phyloP scores from a whole-genome alignment of 768 basidiomycete species.

The Coprinopsis strossmayeri region DNA sequence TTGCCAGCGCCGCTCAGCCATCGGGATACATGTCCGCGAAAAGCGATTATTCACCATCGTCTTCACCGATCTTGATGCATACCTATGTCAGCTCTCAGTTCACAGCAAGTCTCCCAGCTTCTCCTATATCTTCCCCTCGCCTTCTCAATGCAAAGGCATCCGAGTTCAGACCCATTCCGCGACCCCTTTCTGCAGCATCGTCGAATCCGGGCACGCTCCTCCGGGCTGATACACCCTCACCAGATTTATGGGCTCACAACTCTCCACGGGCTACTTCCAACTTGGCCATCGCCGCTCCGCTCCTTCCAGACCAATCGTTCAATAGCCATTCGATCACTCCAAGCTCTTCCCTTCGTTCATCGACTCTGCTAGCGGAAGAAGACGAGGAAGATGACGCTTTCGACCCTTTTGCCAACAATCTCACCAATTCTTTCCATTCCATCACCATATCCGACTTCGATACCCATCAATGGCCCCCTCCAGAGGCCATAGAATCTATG shows the following conservation, averaged over 20 bases:
- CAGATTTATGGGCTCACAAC: constrained; percentile 83
- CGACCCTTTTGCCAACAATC: constrained; percentile 60
- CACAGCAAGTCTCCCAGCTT: constrained; percentile 77
- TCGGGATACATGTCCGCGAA: constrained; percentile 52
- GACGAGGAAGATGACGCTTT: constrained; percentile 84
- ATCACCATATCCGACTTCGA: constrained; percentile 61
- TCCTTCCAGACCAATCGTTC: constrained; percentile 64
- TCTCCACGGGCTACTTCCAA: constrained; percentile 70
- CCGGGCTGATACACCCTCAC: constrained; percentile 78
- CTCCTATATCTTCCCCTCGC: constrained; percentile 80
- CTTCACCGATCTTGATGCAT: constrained; percentile 60
- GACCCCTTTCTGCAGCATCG: constrained; percentile 71
- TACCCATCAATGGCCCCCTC: constrained; percentile 30
- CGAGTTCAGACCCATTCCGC: constrained; percentile 81
- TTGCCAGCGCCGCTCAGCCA: constrained; percentile 45
- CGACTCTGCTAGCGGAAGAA: constrained; percentile 49
- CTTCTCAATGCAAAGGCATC: constrained; percentile 85
- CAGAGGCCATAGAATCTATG: constrained; percentile 8
- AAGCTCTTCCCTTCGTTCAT: constrained; percentile 61
- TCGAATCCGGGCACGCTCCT: constrained; percentile 50
- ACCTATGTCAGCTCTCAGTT: constrained; percentile 55
- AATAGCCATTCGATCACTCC: constrained; percentile 56
- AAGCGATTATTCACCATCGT: constrained; percentile 54
- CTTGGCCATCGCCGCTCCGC: constrained; percentile 86
- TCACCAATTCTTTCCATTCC: constrained; percentile 55